Evolutionary conservation across 208 protist species (phyloP).

Genomic region (Tritrichomonas foetus): DNA sequence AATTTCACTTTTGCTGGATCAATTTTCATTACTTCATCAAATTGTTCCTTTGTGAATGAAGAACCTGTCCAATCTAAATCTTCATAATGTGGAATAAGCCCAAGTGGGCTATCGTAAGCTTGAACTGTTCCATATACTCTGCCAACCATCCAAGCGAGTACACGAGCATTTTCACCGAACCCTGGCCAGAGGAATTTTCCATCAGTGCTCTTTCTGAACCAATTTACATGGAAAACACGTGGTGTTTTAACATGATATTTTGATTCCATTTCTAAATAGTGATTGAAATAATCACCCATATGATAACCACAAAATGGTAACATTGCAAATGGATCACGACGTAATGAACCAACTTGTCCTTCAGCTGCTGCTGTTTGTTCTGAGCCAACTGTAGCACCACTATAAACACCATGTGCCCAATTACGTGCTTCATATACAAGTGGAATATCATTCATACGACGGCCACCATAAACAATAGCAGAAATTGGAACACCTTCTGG

Average conservation of each 20-base stretch:
- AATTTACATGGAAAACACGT: too few relatives aligned
- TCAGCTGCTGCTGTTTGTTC: slow-evolving; percentile 69
- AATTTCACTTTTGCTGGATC: background rate
- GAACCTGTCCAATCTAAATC: background rate
- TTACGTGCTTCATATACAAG: slow-evolving; percentile 56
- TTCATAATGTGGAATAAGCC: background rate
- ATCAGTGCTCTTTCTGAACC: slow-evolving; percentile 59
- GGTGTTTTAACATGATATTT: too few relatives aligned
- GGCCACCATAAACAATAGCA: too few relatives aligned
- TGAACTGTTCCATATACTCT: background rate
- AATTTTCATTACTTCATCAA: background rate
- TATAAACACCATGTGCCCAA: slow-evolving; percentile 68
- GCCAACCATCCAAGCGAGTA: too few relatives aligned
- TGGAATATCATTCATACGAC: too few relatives aligned
- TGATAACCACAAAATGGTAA: slow-evolving; percentile 72
- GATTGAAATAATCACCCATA: too few relatives aligned
- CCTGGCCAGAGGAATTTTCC: slow-evolving; percentile 69
- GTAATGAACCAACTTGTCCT: slow-evolving; percentile 53
- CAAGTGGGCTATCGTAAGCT: background rate
- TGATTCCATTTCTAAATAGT: too few relatives aligned
- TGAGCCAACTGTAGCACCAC: slow-evolving; percentile 59
- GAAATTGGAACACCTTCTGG: too few relatives aligned
- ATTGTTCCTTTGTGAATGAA: background rate
- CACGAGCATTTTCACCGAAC: slow-evolving; percentile 72
- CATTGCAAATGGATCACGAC: slow-evolving; percentile 70